Conservation (phyloP, 176 grass and related monocot genomes). For the Carex parvula region DNA sequence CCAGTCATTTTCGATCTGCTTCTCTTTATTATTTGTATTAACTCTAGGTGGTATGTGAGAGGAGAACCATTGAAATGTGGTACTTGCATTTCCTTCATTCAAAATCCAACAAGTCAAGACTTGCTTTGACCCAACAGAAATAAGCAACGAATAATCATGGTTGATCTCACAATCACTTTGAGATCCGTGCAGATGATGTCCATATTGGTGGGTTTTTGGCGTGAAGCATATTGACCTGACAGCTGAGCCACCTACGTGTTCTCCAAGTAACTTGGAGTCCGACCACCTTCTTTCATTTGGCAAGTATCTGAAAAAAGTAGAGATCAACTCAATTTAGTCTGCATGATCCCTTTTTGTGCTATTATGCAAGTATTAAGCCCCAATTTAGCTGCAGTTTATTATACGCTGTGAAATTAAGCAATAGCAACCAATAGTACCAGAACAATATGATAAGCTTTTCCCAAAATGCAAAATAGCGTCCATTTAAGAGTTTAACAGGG, state of each 20-base stretch:
- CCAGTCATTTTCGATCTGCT: slow-evolving; percentile 88
- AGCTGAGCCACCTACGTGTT: slow-evolving; percentile 95
- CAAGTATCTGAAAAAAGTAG: slow-evolving; percentile 49
- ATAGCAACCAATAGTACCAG: not conserved
- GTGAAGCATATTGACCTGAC: slow-evolving; percentile 84
- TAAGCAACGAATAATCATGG: slow-evolving; percentile 49
- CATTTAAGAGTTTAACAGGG: not conserved
- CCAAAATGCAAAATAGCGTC: not conserved
- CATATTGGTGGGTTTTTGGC: slow-evolving; percentile 38
- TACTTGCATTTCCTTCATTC: slow-evolving; percentile 31
- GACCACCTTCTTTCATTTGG: slow-evolving; percentile 47
- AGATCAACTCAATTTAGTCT: not conserved
- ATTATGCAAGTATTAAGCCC: not conserved
- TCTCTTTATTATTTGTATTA: slow-evolving; percentile 26
- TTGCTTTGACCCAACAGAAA: slow-evolving; percentile 97
- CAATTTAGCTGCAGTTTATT: not conserved
- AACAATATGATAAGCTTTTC: not conserved
- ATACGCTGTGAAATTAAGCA: not conserved
- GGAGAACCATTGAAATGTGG: slow-evolving; percentile 87
- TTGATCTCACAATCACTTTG: slow-evolving; percentile 22
- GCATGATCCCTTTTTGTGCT: not conserved
- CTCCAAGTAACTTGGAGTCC: slow-evolving; percentile 77
- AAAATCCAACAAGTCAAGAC: slow-evolving; percentile 89
- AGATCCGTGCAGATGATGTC: slow-evolving; percentile 27
- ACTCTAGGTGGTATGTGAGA: slow-evolving; percentile 69